Base-by-base conservation (phyloP, 805 yeast species). In the Myxozyma neotropica region DNA sequence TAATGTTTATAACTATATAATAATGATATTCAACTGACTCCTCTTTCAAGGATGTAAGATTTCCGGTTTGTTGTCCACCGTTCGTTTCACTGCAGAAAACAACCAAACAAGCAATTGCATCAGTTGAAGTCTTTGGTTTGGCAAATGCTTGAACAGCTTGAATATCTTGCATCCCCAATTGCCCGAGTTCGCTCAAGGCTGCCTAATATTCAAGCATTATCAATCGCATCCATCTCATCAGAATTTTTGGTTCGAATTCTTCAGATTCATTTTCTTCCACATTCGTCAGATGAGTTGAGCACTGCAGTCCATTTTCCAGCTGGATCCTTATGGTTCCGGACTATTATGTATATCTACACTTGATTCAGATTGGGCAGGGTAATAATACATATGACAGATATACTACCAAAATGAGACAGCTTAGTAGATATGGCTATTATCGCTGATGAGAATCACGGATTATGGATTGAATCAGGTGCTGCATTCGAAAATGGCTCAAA, bases 81-180 rank as follows among this genome's bases (percentile, higher is more conserved):
- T 38, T n/a, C n/a, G n/a, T 36, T 29, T 70, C 83, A 12, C 96
- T 96, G 71, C 94, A 94, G 74, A 94, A 94, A 1, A 93, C 89
- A 24, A 94, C 99, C 2, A 97, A 90, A 4, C 92, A 97, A 0
- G 98, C 92, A 70, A 94, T 79, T 73, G 94, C 99, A 75, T 94
- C 99, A 1, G 96, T 87, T 26, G 92, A 80, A 29, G 88, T 96
- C 36, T 57, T 68, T 0, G 99, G 99, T 72, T 87, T 92, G 0
- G 99, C 98, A 89, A 81, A 21, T 86, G 83, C 38, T 78, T 78
- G 33, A 91, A 83, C 79, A 96, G 81, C 72, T 94, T 94, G 72
- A n/a, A n/a, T 90, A 94, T 62, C 97, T 82, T 59, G 96, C 96
- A 73, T 94, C 99, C 49, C 99, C 99, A 78, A 94, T 94, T 1